Base-by-base conservation (phyloP, 805 yeast species). In the Candida piceae region DNA sequence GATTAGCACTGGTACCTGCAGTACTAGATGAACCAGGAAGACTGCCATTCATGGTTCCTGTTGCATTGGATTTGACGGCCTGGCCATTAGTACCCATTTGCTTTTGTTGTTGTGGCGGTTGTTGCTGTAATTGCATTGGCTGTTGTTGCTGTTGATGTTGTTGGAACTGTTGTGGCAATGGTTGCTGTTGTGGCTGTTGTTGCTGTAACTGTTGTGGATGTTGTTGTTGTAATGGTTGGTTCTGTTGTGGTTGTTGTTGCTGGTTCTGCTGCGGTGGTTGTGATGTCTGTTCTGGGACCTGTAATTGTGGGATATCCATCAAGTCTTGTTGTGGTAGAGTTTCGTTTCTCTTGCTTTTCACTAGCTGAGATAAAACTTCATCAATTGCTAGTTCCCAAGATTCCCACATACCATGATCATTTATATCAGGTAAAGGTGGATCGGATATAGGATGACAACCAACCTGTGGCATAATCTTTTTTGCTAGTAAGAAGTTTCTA, bases 351-450 rank as follows among this genome's bases (percentile, higher is more conserved):
- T 57, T 58, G 31, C 46, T 57, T 27, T 72, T 73, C 35, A 83
- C 69, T 29, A 83, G 60, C 50, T 83, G 88, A 2, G 85, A 76
- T 31, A 93, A 65, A 4, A 94, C 94, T 55, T 93, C 97, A 57
- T 93, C 97, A 28, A 93, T 81, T 0, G 98, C 97, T 44, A 93
- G 67, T 55, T 93, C 97, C 97, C 98, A 93, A 0, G 96, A 81
- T 41, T 87, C 93, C 98, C 98, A 93, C 85, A 93, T 80, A 5
- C 94, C 78, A 55, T 93, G 97, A 43, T 76, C 74, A 32, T 84
- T 78, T 5, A 80, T 75, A 37, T 87, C 93, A 0, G 98, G 97
- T 26, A 93, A 64, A 8, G 84, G 87, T 1, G 98, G 98, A 45
- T 87, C 94, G 13, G 96, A 86, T 3, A 89, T 78, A 1, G 98